These are phyloP conservation scores for Lactifluus rugatus DNA, from an alignment of 768 basidiomycete species.

Conservation along the genomic window DNA sequence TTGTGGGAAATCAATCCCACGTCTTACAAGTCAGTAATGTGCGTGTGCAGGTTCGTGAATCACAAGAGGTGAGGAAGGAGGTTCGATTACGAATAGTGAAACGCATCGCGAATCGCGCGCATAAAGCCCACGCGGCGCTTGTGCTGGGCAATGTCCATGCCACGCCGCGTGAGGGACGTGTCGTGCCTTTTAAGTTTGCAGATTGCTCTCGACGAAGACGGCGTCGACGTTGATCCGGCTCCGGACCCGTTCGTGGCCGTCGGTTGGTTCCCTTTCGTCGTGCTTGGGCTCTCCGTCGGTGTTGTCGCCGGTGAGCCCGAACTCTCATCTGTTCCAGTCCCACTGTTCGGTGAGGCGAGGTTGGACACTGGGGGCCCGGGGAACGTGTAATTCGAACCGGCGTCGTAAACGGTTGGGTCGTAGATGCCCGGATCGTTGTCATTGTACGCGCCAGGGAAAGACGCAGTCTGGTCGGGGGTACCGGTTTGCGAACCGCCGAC, in stretches of 20 bases:
- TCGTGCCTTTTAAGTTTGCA: constrained; percentile 8
- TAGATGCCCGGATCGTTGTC: constrained; percentile 66
- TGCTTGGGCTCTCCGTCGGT: background rate
- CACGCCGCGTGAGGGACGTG: background rate
- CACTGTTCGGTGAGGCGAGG: constrained; percentile 6
- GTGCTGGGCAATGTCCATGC: background rate
- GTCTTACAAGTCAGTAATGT: background rate
- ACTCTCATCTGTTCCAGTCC: background rate
- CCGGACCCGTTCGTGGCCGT: background rate
- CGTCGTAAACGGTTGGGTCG: constrained; percentile 31
- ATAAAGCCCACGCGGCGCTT: constrained; percentile 5
- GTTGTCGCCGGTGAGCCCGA: background rate
- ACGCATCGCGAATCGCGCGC: constrained; percentile 2
- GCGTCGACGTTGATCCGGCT: background rate
- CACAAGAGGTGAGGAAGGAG: background rate
- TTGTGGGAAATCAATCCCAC: background rate
- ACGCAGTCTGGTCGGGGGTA: constrained; percentile 46
- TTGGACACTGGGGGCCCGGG: constrained; percentile 19
- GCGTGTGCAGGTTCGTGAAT: background rate
- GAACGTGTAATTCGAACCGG: background rate
- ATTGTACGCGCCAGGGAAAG: constrained; percentile 63
- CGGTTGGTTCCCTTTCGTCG: background rate
- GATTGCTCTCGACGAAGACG: background rate
- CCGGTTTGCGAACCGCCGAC: constrained; percentile 48
- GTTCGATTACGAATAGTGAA: background rate